Evolutionary conservation across 2,329 filamentous ascomycete species (phyloP), one percentile per base, ranked within the genome.

Genomic region (Sporothrix pseudoabietina): DNA sequence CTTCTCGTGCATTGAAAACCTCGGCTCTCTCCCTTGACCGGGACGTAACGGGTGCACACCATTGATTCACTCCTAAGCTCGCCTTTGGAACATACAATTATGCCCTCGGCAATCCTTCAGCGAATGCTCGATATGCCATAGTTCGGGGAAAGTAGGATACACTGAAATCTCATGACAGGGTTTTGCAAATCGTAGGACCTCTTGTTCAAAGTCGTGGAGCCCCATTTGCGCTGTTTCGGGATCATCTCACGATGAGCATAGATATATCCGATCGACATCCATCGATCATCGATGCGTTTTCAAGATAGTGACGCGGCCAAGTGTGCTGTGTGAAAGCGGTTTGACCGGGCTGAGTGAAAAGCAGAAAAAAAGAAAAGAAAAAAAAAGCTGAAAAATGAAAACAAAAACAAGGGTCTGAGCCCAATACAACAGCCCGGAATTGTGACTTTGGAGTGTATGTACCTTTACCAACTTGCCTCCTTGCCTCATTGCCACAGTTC

Each of bases 51-150:
- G 59, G 26, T 65, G 59, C 59, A 65, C 59, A 65, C 59, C 59
- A 65, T 65, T 65, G 44, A 65, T 10, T 41, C 59, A 26, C 19
- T 22, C 14, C 10, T 26, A 44, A 44, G 19, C 59, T 41, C 32
- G 19, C 35, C 19, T 12, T 22, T 41, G 59, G 59, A 41, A 63
- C 59, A 8, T 63, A n/a, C 41, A 63, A 22, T 35, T n/a, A 65
- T 65, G 59, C 59, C 39, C 39, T 26, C 59, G 59, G n/a, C n/a
- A 65, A 44, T 65, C 59, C n/a, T n/a, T n/a, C n/a, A n/a, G n/a
- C n/a, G n/a, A n/a, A n/a, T n/a, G n/a, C n/a, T n/a, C 35, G n/a
- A 44, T 44, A 44, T 65, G 39, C 39, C 35, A 44, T 44, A 26
- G 10, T 26, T 65, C 35, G 59, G 59, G n/a, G 14, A 44, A 26